phyloP scores from a whole-genome alignment of 2,329 filamentous ascomycete genomes.

The Simplicillium aogashimaense region DNA sequence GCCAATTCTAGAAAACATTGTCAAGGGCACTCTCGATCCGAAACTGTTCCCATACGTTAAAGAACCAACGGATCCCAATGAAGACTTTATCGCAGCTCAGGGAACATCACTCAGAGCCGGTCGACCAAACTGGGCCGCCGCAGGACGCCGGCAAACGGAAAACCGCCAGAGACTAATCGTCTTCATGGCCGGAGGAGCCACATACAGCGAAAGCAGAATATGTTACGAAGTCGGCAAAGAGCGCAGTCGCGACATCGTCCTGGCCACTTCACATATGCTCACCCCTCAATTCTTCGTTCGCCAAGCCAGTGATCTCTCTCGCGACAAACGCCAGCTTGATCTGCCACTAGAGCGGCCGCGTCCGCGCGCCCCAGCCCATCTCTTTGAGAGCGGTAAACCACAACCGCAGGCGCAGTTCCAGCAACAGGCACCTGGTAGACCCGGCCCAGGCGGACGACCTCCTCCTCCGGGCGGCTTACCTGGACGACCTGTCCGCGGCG shows the following conservation, averaged over 20 bases:
- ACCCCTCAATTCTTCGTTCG: conserved; percentile 74
- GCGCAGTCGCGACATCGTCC: conserved; percentile 71
- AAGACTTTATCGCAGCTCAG: conserved; percentile 43
- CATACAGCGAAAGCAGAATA: conserved; percentile 77
- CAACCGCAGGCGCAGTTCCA: conserved; percentile 32
- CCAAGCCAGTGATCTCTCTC: conserved; percentile 71
- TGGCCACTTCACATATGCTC: conserved; percentile 87
- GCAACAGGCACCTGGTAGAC: conserved; percentile 10
- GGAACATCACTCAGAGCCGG: conserved; percentile 78
- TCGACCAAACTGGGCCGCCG: conserved; percentile 91
- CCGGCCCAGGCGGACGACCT: conserved; percentile 12
- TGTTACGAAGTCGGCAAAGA: conserved; percentile 79
- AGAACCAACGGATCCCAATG: conserved; percentile 54
- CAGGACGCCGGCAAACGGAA: conserved; percentile 61
- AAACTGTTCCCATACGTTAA: conserved; percentile 63
- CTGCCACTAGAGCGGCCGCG: conserved; percentile 73
- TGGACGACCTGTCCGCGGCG: conserved; percentile 16
- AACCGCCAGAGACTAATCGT: conserved; percentile 86
- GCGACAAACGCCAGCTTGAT: conserved; percentile 64
- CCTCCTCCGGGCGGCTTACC: conserved; percentile 21
- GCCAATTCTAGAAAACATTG: conserved; percentile 67
- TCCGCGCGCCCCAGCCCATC: conserved; percentile 72
- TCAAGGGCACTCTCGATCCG: conserved; percentile 57
- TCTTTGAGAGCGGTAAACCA: conserved; percentile 60
- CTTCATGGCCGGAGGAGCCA: conserved; percentile 92